phyloP scores from a whole-genome alignment of 2,329 filamentous ascomycete species.

The Aspergillus viridinutans region DNA sequence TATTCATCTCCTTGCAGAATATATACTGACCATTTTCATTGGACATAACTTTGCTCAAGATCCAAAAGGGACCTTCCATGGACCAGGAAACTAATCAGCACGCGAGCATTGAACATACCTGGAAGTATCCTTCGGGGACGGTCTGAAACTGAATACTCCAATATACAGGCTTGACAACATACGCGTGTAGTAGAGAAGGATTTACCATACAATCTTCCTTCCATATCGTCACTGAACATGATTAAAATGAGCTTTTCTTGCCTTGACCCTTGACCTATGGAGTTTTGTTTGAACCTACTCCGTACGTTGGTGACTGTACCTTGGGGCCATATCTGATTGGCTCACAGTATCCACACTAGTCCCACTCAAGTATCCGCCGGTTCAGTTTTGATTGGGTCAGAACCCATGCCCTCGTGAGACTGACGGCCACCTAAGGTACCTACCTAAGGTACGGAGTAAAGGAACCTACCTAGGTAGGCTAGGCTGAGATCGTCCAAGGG shows the following conservation, averaged over 20 bases:
- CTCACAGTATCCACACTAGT: constrained; percentile 1
- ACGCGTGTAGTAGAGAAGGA: not conserved
- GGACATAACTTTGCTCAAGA: no score
- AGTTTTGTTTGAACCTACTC: not conserved
- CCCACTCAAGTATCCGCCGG: constrained; percentile 17
- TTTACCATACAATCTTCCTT: not conserved
- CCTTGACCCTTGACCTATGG: not conserved
- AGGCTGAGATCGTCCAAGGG: no score
- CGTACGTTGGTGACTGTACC: not conserved
- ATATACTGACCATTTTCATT: not conserved
- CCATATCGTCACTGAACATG: not conserved
- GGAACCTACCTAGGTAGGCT: no score
- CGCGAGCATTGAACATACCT: no score
- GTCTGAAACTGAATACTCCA: not conserved
- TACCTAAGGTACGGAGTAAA: no score
- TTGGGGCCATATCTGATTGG: not conserved
- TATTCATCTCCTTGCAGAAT: not conserved
- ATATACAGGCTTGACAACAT: not conserved
- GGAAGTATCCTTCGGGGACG: not conserved
- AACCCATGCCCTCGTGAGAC: not conserved
- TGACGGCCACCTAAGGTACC: no score
- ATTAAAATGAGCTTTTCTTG: not conserved
- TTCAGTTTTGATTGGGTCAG: constrained; percentile 9
- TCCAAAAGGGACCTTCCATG: no score
- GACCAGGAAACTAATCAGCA: no score